A percentile compares a stretch with the other conserved stretches of the same genome.
Conservation (phyloP, 805 yeast species). For the Kodamaea kakaduensis region DNA sequence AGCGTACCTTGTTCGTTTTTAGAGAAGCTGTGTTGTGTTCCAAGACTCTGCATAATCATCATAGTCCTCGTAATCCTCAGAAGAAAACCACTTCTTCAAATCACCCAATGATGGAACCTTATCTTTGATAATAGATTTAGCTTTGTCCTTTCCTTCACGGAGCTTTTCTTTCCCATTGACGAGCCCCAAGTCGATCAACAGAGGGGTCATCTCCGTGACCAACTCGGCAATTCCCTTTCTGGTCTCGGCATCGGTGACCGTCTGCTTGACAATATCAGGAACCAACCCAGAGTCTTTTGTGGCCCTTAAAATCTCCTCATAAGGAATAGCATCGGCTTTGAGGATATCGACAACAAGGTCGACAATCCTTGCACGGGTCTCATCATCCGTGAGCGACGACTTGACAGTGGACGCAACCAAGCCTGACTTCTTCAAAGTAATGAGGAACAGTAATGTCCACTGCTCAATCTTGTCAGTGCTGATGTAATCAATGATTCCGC, state of each 20-base stretch:
- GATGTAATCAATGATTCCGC: too few species aligned
- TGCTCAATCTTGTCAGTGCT: conserved; percentile 5
- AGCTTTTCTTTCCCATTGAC: too few species aligned
- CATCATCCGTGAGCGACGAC: conserved; percentile 26
- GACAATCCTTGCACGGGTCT: conserved; percentile 22
- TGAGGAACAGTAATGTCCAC: conserved; percentile 20
- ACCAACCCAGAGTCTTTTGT: conserved; percentile 29
- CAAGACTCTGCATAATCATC: not conserved
- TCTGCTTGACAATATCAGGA: conserved; percentile 21
- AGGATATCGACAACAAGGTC: conserved; percentile 23
- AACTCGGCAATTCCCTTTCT: conserved; percentile 25
- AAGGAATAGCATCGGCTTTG: conserved; percentile 29
- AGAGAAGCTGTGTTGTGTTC: too few species aligned
- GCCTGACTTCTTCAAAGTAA: conserved; percentile 27
- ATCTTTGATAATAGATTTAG: too few species aligned
- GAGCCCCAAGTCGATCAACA: conserved; percentile 6
- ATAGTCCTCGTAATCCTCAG: not conserved
- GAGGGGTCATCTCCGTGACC: conserved; percentile 19
- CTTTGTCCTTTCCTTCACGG: too few species aligned
- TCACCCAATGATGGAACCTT: conserved; percentile 3
- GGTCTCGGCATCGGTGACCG: conserved; percentile 26
- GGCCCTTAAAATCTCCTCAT: conserved; percentile 28
- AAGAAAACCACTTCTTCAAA: conserved; percentile 5
- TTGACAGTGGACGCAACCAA: conserved; percentile 24
- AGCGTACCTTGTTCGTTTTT: too few species aligned